Base-by-base conservation (phyloP, 139 green algal genomes). In the Spirogloea muscicola region DNA sequence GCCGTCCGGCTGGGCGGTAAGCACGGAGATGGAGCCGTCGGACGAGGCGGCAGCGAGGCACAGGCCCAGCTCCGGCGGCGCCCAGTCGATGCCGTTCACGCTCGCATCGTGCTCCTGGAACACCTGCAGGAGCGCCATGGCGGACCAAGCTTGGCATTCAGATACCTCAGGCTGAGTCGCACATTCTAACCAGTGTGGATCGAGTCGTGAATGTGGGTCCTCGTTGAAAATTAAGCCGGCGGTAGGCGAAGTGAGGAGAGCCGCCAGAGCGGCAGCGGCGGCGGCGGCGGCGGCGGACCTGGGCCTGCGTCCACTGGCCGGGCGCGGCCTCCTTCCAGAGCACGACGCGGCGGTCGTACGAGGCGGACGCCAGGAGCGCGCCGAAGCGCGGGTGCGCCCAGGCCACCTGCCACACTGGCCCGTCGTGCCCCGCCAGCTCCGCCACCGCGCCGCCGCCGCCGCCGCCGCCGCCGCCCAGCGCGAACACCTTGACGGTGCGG, bases 341-440 rank as follows among this genome's bases (percentile, higher is more conserved):
- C 25, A 96, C 94, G 4, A 98, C 90, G 1, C 79, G 82, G 68
- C 92, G 86, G 77, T 99, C 94, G 79, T 96, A 98, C 5, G 86
- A 91, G 74, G 86, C 93, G 0, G 89, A 95, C 0, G 94, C 94
- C 31, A 99, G 82, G 0, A 98, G 70, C 38, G 74, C 90, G 31
- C 94, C 94, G 77, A 93, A 98, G 62, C 94, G 94, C 1, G 94
- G 93, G 76, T 99, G 94, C 31, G 91, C 91, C 94, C 94, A 99
- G 9, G 76, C 77, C 16, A 93, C 85, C 37, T 89, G 81, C 91
- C 91, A 94, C 16, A 95, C 91, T 0, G 94, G 93, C 0, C 94
- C 94, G n/a, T 96, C 88, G 74, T 99, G 94, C 0, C 93, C 94
- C 13, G 78, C 64, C 33, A 34, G 49, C 10, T 16, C 9, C 49